Percentiles rank a stretch among this genome's conserved stretches.
These are phyloP conservation scores for Potentilla sterilis DNA, from an alignment of 306 rosid genomes.

Conservation along the genomic window DNA sequence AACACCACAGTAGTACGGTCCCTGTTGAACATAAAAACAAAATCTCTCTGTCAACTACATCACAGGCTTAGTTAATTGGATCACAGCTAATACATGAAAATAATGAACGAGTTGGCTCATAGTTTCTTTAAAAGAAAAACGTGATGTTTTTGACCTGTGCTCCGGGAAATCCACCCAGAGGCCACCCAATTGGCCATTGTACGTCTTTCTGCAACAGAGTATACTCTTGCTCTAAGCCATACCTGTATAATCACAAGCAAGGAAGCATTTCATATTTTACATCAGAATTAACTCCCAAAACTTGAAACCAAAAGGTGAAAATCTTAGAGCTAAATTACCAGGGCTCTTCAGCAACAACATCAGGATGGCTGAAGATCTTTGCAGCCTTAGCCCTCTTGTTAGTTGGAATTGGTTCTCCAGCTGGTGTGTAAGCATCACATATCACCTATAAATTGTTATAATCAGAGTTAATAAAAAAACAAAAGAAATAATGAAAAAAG, in stretches of 20 bases:
- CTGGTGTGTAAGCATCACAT: slow-evolving; percentile 63
- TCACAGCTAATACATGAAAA: background rate
- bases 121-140: background rate
- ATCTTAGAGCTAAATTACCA: slow-evolving; percentile 36
- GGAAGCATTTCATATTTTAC: background rate
- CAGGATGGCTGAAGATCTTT: slow-evolving; percentile 54
- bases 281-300: background rate
- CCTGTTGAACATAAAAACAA: background rate
- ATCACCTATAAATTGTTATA: background rate
- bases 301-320: background rate
- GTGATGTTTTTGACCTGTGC: slow-evolving; percentile 21
- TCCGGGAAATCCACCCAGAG: slow-evolving; percentile 65
- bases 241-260: slow-evolving; percentile 35
- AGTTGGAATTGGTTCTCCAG: slow-evolving; percentile 64
- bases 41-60: background rate
- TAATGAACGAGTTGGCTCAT: background rate
- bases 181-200: slow-evolving; percentile 72
- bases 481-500: background rate
- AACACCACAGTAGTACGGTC: slow-evolving; percentile 60
- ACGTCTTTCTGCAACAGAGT: slow-evolving; percentile 52
- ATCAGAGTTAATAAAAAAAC: background rate
- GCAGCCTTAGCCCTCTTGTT: slow-evolving; percentile 55
- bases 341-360: slow-evolving; percentile 54
- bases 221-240: slow-evolving; percentile 68
- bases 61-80: background rate